Base-by-base conservation (phyloP, 495 filamentous ascomycete genomes). In the Penicillium cinerascens region DNA sequence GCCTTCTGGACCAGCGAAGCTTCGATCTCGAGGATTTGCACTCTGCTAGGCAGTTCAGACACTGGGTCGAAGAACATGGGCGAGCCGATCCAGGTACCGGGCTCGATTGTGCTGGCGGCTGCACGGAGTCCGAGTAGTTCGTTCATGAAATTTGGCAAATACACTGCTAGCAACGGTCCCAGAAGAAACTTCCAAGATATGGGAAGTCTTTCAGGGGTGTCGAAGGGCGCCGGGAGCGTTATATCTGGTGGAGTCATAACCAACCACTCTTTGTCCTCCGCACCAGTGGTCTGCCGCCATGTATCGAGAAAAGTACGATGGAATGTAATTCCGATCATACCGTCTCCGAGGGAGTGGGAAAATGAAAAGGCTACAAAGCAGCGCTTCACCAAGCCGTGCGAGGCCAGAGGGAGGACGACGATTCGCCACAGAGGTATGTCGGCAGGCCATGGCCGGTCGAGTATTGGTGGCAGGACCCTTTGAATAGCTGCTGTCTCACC, bases 281-380 rank as follows among this genome's bases (percentile, higher is more conserved):
- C 10, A 4, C 10, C 11, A 13, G 29, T 33, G 10, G 10, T 35
- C 36, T 44, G 25, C 39, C 51, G 53, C 52, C 49, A 56, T 26
- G 55, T 49, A 2, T 56, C 18, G 6, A 62, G 26, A 11, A 65
- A 65, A 0, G 55, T 59, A 4, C 42, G 55, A 44, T 65, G 62
- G 36, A 65, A 65, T 13, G 56, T 27, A 3, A 50, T 29, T 43
- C 59, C 62, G 11, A 62, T 48, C 44, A 62, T 55, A 0, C 62
- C 62, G 9, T 65, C 62, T n/a, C 62, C 62, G 2, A 65, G 26
- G 6, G 59, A 47, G 45, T 65, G 62, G 1, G 59, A 65, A 42
- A 65, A 62, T 1, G 62, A 26, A 49, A 65, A 62, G 1, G 48
- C 56, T 8, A 65, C 51, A 4, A 65, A 59, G 44, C 55, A 61